Base-by-base conservation (phyloP, 305 asterid species). In the Plantago rigida region DNA sequence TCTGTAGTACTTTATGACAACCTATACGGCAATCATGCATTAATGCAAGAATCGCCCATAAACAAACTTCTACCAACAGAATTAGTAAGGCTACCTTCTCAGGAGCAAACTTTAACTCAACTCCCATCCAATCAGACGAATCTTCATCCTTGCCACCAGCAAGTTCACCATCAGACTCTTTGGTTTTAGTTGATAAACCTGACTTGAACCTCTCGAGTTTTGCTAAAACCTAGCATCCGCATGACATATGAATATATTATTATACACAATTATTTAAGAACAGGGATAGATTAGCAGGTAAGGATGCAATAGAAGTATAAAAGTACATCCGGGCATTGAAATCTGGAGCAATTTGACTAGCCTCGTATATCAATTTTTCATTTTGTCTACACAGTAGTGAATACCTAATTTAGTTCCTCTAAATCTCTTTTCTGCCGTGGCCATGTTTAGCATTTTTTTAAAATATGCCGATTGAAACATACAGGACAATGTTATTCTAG, bases 181-280 rank as follows among this genome's bases (percentile, higher is more conserved):
- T 67, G 54, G 78, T 65, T 69, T 82, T 80, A 70, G 85, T 66
- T 66, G 82, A 75, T 64, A 86, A 63, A 17, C 63, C 66, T 19
- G 85, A 76, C 73, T 86, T 86, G 65, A 92, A 86, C 74, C 73
- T 86, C 71, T 88, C 86, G 56, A 92, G 84, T 75, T 59, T 88
- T 50, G 89, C 84, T 13, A 92, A 83, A 68, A 81, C 68, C 98
- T 91, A 64, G 52, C 59, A 62, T 47, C 39, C 57, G 75, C 12
- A 73, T 29, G 66, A 67, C 26, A 36, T 17, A 17, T 24, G 49
- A 44, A 62, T 47, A 2, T 2, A 26, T 13, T 24, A 22, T 4
- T 22, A 52, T 51, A 52, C 39, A 52, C 26, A 26, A 12, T 0
- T 11, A 52, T 9, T 3, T 0, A 31, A 31, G 39, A 31, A 31